These are phyloP conservation scores for Rhizophagus sp. DNA, from an alignment of 192 early-diverging fungal species.

Conservation along the genomic window DNA sequence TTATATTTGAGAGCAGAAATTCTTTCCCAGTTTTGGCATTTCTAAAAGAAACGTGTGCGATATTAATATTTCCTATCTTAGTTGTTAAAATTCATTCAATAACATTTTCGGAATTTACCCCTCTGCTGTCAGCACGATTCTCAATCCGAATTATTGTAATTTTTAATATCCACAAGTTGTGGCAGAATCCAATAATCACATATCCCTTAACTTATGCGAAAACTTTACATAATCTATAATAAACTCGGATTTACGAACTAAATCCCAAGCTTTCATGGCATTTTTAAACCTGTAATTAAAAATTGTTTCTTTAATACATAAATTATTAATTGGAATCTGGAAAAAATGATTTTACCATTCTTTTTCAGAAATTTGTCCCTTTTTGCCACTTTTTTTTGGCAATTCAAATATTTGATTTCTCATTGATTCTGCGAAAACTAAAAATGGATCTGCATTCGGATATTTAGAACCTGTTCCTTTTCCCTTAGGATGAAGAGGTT, in stretches of 20 bases:
- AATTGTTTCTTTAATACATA: not conserved
- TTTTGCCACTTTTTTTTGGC: constrained; percentile 38
- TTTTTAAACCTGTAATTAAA: constrained; percentile 34
- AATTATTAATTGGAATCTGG: not conserved
- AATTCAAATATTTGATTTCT: constrained; percentile 43
- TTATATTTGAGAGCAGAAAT: not conserved
- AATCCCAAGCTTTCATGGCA: constrained; percentile 41
- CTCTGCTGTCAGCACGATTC: not conserved
- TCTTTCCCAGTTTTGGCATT: not conserved
- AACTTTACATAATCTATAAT: constrained; percentile 42
- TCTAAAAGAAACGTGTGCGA: not conserved
- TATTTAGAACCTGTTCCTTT: constrained; percentile 17
- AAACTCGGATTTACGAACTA: constrained; percentile 42
- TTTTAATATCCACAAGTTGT: not conserved
- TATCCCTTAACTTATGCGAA: constrained; percentile 27
- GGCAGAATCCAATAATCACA: constrained; percentile 16
- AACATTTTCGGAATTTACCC: not conserved
- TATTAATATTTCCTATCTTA: not conserved
- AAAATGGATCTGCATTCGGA: constrained; percentile 32
- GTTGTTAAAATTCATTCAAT: not conserved
- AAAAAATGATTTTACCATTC: constrained; percentile 38
- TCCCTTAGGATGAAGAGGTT: constrained; percentile 1
- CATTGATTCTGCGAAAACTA: constrained; percentile 29
- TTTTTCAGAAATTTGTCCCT: constrained; percentile 47
- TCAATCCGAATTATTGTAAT: not conserved